Conservation (phyloP, 345 rosid species). For the Nasturtium officinale region DNA sequence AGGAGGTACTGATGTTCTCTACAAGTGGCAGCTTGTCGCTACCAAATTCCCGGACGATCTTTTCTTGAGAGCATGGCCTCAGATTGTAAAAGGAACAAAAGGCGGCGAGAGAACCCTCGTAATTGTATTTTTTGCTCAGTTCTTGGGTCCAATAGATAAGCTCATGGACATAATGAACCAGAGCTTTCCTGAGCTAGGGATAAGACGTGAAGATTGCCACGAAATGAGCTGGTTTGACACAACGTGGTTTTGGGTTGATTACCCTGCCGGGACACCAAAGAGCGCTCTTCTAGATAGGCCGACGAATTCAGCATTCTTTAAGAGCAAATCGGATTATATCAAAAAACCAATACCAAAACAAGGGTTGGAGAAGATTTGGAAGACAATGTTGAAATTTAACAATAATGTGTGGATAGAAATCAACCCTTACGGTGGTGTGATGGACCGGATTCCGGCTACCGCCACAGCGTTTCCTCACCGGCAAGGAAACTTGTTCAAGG, state of each 20-base stretch:
- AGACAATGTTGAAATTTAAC: constrained; percentile 45
- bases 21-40: constrained; percentile 21
- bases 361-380: constrained; percentile 47
- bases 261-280: constrained; percentile 29
- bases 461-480: constrained; percentile 68
- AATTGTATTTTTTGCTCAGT: constrained; percentile 16
- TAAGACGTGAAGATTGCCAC: constrained; percentile 43
- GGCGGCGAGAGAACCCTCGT: constrained; percentile 35
- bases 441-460: constrained; percentile 48
- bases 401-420: constrained; percentile 45
- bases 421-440: constrained; percentile 66
- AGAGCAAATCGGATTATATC: constrained; percentile 67
- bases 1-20: constrained; percentile 45
- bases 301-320: constrained; percentile 27
- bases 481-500: constrained; percentile 53
- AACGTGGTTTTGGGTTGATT: constrained; percentile 46
- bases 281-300: constrained; percentile 34
- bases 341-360: constrained; percentile 40
- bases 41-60: constrained; percentile 42
- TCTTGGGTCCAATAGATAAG: not conserved
- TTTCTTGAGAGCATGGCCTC: constrained; percentile 58
- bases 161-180: constrained; percentile 37
- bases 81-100: constrained; percentile 38
- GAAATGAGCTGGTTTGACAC: constrained; percentile 61
- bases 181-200: constrained; percentile 51